Percentiles rank a stretch among this genome's conserved stretches.
These are phyloP conservation scores for Colletotrichum brevisporum DNA, from an alignment of 2,329 filamentous ascomycete genomes.

Conservation along the genomic window DNA sequence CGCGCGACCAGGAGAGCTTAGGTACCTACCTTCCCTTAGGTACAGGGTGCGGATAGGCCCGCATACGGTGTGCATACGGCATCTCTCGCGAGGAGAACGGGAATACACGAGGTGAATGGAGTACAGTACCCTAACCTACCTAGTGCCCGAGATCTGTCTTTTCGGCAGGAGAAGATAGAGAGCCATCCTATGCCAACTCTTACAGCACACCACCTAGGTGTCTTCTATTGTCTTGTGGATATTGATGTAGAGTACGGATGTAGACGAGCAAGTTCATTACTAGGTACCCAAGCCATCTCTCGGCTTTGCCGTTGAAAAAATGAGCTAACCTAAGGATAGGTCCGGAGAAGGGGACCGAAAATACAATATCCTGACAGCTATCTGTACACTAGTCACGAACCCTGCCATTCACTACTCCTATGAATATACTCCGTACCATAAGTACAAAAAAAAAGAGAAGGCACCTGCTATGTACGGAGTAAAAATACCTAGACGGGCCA, in stretches of 20 bases:
- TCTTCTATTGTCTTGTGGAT: background rate
- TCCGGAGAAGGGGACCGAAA: too few species aligned
- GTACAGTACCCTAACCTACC: background rate
- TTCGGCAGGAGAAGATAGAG: background rate
- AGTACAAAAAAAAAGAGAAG: too few species aligned
- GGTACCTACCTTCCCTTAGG: background rate
- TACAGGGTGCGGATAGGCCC: background rate
- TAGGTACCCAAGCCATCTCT: too few species aligned
- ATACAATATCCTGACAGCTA: too few species aligned
- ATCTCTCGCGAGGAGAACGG: background rate
- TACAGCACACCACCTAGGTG: background rate
- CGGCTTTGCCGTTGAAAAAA: too few species aligned
- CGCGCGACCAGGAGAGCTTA: too few species aligned
- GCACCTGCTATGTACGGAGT: background rate
- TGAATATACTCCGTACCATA: too few species aligned
- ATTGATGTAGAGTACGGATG: too few species aligned
- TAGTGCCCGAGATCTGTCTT: background rate
- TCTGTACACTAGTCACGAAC: background rate
- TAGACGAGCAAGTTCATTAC: too few species aligned
- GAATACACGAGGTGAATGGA: slow-evolving; percentile 3
- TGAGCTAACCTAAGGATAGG: too few species aligned
- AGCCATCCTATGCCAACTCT: slow-evolving; percentile 1
- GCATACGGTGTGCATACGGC: background rate
- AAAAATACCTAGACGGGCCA: background rate
- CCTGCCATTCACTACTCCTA: background rate